A percentile compares a stretch with the other conserved stretches of the same genome.
Conservation (phyloP, 495 filamentous ascomycete species). For the Neurospora cerealis region DNA sequence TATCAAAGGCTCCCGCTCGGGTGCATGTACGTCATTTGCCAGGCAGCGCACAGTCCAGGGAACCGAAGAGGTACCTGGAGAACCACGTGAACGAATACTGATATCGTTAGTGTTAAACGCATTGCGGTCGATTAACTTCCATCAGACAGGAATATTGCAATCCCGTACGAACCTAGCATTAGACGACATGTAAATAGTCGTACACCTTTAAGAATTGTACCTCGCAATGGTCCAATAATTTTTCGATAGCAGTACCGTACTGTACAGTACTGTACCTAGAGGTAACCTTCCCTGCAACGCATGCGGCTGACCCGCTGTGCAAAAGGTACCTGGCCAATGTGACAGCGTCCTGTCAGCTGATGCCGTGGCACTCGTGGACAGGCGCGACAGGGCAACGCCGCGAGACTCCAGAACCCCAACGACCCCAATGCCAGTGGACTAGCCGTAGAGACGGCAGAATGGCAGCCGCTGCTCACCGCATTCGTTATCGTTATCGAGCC, state of each 20-base stretch:
- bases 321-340: not conserved
- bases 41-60: not conserved
- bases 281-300: not conserved
- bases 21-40: not conserved
- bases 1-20: not conserved
- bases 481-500: conserved; percentile 23
- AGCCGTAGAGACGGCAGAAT: not conserved
- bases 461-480: conserved; percentile 9
- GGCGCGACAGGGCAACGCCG: not conserved
- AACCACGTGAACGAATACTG: not conserved
- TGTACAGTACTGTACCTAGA: not conserved
- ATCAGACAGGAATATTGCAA: not conserved
- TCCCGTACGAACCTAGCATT: not conserved
- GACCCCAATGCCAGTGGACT: not conserved
- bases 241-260: not conserved
- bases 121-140: not conserved
- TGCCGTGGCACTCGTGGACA: not conserved
- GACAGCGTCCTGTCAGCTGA: not conserved
- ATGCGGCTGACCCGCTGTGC: not conserved
- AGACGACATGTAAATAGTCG: not conserved
- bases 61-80: not conserved
- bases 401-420: not conserved
- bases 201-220: not conserved
- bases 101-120: not conserved
- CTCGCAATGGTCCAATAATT: not conserved